phyloP scores from a whole-genome alignment of 768 basidiomycete species.

The Multifurca ochricompacta region DNA sequence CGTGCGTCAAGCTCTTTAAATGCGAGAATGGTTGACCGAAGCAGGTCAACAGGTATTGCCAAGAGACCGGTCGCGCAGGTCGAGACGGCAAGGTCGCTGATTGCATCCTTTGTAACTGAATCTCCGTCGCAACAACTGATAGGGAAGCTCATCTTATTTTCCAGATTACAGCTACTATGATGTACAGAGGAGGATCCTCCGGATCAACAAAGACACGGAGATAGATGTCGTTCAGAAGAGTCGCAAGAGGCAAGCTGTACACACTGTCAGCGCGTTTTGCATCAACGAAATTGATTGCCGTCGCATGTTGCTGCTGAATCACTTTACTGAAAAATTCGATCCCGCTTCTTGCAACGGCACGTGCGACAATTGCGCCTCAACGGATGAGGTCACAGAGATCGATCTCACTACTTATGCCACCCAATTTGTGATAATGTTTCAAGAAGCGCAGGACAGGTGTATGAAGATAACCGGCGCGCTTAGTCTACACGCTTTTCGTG shows the following conservation, averaged over 20 bases:
- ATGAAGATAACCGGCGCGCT: slow-evolving; percentile 11
- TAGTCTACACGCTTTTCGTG: slow-evolving; percentile 15
- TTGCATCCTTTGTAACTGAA: slow-evolving; percentile 72
- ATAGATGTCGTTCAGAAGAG: slow-evolving; percentile 47
- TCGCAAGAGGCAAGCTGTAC: slow-evolving; percentile 56
- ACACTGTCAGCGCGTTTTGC: slow-evolving; percentile 73
- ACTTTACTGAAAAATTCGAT: slow-evolving; percentile 81
- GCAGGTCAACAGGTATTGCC: slow-evolving; percentile 56
- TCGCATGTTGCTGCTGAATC: slow-evolving; percentile 77
- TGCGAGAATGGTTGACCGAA: slow-evolving; percentile 9
- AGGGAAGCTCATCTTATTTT: neutral
- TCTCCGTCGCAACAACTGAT: neutral
- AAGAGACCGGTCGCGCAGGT: slow-evolving; percentile 96
- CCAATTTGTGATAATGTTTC: slow-evolving; percentile 36
- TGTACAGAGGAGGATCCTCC: slow-evolving; percentile 42
- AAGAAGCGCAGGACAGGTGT: neutral
- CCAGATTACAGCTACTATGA: slow-evolving; percentile 64
- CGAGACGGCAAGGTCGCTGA: slow-evolving; percentile 79
- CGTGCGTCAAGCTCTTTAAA: slow-evolving; percentile 36
- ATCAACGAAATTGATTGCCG: slow-evolving; percentile 78
- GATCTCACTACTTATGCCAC: slow-evolving; percentile 59
- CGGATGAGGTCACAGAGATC: slow-evolving; percentile 29
- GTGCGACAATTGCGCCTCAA: slow-evolving; percentile 72
- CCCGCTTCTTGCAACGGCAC: slow-evolving; percentile 50
- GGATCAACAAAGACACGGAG: slow-evolving; percentile 47